Evolutionary conservation across 257 asterid genomes (phyloP).

Genomic region (Solanum clarkiae): DNA sequence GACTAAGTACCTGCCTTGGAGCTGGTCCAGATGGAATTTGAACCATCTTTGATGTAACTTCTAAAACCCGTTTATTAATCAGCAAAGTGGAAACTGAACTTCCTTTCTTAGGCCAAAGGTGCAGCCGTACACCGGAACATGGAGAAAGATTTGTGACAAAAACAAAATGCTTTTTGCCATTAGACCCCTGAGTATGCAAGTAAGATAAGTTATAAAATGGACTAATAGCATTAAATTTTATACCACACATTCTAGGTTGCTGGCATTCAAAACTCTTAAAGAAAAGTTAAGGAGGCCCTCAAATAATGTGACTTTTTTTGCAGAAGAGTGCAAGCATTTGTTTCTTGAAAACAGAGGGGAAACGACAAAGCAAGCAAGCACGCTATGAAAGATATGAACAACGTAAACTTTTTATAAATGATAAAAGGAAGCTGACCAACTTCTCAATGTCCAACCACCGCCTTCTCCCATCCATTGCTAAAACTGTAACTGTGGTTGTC

Average conservation of each 20-base stretch:
- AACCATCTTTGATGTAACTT: slow-evolving; percentile 84
- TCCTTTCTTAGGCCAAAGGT: slow-evolving; percentile 84
- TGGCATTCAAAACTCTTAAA: background rate
- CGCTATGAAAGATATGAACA: background rate
- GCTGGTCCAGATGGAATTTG: slow-evolving; percentile 97
- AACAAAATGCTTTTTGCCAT: slow-evolving; percentile 54
- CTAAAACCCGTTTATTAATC: slow-evolving; percentile 34
- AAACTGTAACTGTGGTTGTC: slow-evolving; percentile 66
- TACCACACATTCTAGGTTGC: background rate
- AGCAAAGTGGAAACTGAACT: slow-evolving; percentile 33
- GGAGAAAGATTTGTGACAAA: slow-evolving; percentile 96
- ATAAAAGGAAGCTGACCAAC: slow-evolving; percentile 53
- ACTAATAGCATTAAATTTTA: background rate
- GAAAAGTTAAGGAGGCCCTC: background rate
- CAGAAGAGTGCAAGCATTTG: background rate
- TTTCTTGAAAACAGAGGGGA: background rate
- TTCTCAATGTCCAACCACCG: slow-evolving; percentile 95
- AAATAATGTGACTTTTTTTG: background rate
- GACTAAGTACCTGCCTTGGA: slow-evolving; percentile 81
- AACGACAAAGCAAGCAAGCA: background rate
- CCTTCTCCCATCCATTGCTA: slow-evolving; percentile 98
- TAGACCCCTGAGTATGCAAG: slow-evolving; percentile 51
- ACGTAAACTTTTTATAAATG: background rate
- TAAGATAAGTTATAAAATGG: background rate
- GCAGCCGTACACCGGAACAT: slow-evolving; percentile 88